A percentile compares a stretch with the other conserved stretches of the same genome.
Evolutionary conservation across 257 asterid species (phyloP).

Genomic region (Perilla frutescens): DNA sequence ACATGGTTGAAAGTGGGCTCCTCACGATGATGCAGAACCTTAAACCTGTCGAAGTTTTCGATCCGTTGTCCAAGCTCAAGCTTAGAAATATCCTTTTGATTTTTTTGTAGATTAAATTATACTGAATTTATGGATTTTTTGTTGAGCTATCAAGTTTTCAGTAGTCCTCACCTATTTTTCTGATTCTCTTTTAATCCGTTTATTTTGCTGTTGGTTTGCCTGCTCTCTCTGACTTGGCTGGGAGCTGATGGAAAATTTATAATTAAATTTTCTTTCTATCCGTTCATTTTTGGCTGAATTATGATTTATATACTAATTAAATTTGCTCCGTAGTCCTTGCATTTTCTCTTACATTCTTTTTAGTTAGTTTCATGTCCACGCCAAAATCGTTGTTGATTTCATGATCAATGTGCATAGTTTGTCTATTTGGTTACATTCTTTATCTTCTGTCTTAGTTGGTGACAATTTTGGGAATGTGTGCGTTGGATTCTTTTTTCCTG

Average conservation of each 20-base stretch:
- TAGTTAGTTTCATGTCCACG: background rate
- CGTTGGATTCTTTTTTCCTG: background rate
- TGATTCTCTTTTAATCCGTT: background rate
- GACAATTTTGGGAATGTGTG: background rate
- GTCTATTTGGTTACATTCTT: background rate
- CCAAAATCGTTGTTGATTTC: background rate
- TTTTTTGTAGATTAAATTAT: background rate
- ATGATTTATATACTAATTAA: too few species aligned
- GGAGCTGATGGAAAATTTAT: background rate
- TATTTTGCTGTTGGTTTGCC: background rate
- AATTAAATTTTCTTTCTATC: too few species aligned
- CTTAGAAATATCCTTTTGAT: constrained; percentile 82
- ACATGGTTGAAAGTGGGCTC: constrained; percentile 73
- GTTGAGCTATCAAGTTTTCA: background rate
- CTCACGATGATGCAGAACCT: constrained; percentile 55
- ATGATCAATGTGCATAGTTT: background rate
- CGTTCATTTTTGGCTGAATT: too few species aligned
- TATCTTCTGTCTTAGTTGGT: background rate
- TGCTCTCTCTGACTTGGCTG: background rate
- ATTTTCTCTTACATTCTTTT: background rate
- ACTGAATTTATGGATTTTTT: background rate
- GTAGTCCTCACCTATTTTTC: background rate
- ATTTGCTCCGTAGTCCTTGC: too few species aligned
- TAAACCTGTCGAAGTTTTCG: constrained; percentile 66
- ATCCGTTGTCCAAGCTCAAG: constrained; percentile 52